Percentiles rank a stretch among this genome's conserved stretches.
These are phyloP conservation scores for Cucurbita moschata DNA, from an alignment of 306 rosid species.

Conservation along the genomic window DNA sequence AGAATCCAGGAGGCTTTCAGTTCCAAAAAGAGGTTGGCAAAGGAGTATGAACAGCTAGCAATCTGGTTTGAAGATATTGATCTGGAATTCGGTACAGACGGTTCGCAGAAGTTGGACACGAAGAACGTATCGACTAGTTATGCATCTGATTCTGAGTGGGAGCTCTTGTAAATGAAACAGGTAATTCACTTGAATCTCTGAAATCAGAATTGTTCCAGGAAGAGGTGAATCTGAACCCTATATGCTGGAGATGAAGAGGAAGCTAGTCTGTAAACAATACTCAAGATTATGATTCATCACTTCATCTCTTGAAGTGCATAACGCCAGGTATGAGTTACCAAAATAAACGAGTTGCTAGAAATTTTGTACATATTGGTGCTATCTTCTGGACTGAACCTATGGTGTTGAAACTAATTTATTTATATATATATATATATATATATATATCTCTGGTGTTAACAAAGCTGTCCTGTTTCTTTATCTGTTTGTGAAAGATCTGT, in stretches of 20 bases:
- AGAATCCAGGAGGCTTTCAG: constrained; percentile 57
- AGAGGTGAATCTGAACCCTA: background rate
- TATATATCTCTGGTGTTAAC: background rate
- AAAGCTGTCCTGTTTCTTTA: background rate
- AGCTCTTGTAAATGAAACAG: constrained; percentile 37
- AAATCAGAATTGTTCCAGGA: background rate
- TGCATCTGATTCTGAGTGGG: constrained; percentile 65
- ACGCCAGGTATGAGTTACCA: background rate
- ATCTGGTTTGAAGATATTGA: constrained; percentile 71
- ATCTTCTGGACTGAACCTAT: background rate
- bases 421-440: background rate
- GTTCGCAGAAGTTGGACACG: constrained; percentile 3
- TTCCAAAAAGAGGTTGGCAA: constrained; percentile 56
- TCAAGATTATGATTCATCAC: background rate
- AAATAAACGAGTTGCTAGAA: background rate
- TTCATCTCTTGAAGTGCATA: background rate
- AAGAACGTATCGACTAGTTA: constrained; percentile 18
- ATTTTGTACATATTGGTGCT: background rate
- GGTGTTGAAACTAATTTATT: background rate
- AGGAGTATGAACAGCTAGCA: constrained; percentile 76
- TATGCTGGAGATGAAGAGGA: background rate
- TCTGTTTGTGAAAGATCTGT: background rate
- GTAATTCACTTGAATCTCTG: background rate
- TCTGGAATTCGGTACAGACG: constrained; percentile 10
- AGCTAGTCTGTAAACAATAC: background rate